phyloP scores from a whole-genome alignment of 2,329 filamentous ascomycete species.

The Aspergillus piperis region DNA sequence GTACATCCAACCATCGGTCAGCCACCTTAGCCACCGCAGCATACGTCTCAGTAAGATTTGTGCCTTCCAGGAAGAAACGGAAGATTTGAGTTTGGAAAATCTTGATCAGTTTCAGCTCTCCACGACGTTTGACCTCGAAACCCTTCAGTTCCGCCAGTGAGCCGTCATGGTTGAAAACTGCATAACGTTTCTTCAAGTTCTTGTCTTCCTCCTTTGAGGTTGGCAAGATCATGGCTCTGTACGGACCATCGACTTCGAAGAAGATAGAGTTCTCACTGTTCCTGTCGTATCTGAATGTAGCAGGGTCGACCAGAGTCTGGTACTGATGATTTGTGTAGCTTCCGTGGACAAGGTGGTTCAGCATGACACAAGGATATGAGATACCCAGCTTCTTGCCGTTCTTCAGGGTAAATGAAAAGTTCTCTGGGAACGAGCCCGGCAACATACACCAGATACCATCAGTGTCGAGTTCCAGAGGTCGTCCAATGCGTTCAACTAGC shows the following conservation, averaged over 20 bases:
- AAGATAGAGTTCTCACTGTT: constrained; percentile 99
- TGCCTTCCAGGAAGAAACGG: constrained; percentile 96
- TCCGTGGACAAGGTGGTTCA: constrained; percentile 94
- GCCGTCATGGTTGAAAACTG: constrained; percentile 97
- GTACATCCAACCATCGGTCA: constrained; percentile 93
- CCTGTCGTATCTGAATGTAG: constrained; percentile 87
- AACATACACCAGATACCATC: constrained; percentile 99
- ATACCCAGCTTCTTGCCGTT: constrained; percentile 96
- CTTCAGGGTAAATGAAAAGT: constrained; percentile 90
- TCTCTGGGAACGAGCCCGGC: constrained; percentile 92
- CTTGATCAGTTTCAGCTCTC: constrained; percentile 98
- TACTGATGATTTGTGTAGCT: constrained; percentile 98
- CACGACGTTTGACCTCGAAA: constrained; percentile 95
- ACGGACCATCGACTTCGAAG: constrained; percentile 97
- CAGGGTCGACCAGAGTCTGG: constrained; percentile 78
- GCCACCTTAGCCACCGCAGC: constrained; percentile 88
- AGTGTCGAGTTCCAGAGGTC: constrained; percentile 91
- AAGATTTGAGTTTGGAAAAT: constrained; percentile 99
- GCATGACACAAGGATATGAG: constrained; percentile 97
- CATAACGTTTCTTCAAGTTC: constrained; percentile 98
- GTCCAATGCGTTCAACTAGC: constrained; percentile 87
- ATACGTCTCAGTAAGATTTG: constrained; percentile 86
- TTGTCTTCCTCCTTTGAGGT: constrained; percentile 99
- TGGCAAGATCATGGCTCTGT: constrained; percentile 94
- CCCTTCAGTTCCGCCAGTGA: constrained; percentile 94